A percentile compares a stretch with the other conserved stretches of the same genome.
phyloP scores from a whole-genome alignment of 352 stramenopile species.

The Peronospora farinosa region DNA sequence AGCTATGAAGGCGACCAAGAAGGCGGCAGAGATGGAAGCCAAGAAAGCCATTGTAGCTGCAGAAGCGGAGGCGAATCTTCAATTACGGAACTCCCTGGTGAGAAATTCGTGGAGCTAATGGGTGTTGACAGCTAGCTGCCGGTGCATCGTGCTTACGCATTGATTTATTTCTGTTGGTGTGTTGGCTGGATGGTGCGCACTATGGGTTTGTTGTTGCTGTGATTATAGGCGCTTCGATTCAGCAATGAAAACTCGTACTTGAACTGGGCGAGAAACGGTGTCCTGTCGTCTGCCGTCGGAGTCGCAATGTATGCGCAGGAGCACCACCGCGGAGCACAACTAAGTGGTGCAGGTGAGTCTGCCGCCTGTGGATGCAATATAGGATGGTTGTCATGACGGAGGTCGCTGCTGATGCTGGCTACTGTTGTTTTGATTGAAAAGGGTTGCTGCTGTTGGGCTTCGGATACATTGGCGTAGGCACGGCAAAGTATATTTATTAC shows the following conservation, averaged over 20 bases:
- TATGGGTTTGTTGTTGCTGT: background rate
- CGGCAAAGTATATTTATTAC: conserved; percentile 88
- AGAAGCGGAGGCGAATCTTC: conserved; percentile 26
- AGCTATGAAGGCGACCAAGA: conserved; percentile 28
- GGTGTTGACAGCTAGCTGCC: background rate
- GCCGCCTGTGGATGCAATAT: background rate
- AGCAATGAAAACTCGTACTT: conserved; percentile 86
- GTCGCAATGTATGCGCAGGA: conserved; percentile 87
- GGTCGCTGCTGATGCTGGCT: conserved; percentile 2
- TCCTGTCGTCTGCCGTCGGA: conserved; percentile 72
- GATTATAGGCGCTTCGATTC: conserved; percentile 60
- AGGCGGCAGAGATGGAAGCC: conserved; percentile 23
- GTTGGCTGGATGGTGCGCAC: background rate
- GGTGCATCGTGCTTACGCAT: conserved; percentile 13
- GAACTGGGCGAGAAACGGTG: conserved; percentile 83
- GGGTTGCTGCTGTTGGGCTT: conserved; percentile 76
- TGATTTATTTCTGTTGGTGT: background rate
- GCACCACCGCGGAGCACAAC: conserved; percentile 76
- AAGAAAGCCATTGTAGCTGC: conserved; percentile 22
- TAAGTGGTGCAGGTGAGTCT: conserved; percentile 62
- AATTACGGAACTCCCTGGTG: conserved; percentile 35
- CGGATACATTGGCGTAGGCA: conserved; percentile 83
- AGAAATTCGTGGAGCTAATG: background rate
- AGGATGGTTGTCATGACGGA: background rate
- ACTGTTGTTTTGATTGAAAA: conserved; percentile 9